A percentile compares a stretch with the other conserved stretches of the same genome.
Conservation (phyloP, 257 asterid genomes). For the Solanum pinnatisectum region DNA sequence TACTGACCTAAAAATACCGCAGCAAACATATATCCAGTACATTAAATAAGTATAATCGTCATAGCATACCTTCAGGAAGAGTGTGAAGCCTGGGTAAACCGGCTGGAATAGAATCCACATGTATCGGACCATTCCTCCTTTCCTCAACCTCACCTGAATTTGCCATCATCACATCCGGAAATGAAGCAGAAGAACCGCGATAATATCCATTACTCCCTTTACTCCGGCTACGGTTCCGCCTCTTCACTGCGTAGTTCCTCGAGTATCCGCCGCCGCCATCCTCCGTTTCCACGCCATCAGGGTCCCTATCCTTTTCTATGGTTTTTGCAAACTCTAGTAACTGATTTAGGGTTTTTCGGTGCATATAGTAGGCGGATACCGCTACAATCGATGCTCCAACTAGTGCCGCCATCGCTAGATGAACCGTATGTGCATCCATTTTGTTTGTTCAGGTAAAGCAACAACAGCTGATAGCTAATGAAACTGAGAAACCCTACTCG, state of each 20-base stretch:
- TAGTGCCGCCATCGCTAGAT: slow-evolving; percentile 90
- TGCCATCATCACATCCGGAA: slow-evolving; percentile 57
- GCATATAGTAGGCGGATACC: slow-evolving; percentile 87
- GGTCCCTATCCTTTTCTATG: slow-evolving; percentile 54
- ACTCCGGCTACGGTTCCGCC: slow-evolving; percentile 33
- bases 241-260: slow-evolving; percentile 24
- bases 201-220: slow-evolving; percentile 32
- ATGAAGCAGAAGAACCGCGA: slow-evolving; percentile 49
- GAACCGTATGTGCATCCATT: slow-evolving; percentile 71
- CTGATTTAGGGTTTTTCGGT: slow-evolving; percentile 78
- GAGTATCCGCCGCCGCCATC: slow-evolving; percentile 23
- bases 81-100: slow-evolving; percentile 77
- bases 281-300: slow-evolving; percentile 14
- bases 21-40: background rate
- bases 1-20: background rate
- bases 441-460: background rate
- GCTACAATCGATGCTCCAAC: slow-evolving; percentile 90
- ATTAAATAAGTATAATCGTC: background rate
- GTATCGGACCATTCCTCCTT: slow-evolving; percentile 42
- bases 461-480: background rate
- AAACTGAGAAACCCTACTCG: slow-evolving; percentile 34
- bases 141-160: slow-evolving; percentile 39
- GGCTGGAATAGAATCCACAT: slow-evolving; percentile 53
- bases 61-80: slow-evolving; percentile 54
- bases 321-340: slow-evolving; percentile 66